Evolutionary conservation across 768 basidiomycete species (phyloP), one percentile per base, ranked within the genome.

Genomic region (Lyophyllum shimeji): DNA sequence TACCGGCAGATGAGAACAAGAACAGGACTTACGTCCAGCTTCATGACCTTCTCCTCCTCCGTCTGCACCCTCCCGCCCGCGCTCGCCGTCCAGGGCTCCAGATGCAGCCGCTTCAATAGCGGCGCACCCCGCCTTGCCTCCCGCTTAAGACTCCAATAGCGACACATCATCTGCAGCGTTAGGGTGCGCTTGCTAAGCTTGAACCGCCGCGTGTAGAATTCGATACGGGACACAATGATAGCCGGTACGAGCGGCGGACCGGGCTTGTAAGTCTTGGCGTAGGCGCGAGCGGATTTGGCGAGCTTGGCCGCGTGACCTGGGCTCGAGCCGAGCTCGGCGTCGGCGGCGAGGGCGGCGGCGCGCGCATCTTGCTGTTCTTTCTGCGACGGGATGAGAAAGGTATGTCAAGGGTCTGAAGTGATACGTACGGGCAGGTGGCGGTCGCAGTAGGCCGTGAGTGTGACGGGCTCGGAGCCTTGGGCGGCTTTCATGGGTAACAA

Each of bases 81-180:
- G 40, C 81, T 84, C 2, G 93, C 92, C 0, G 95, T 98, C 97
- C 97, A 98, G 0, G 97, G 96, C 74, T 99, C 96, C 24, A 98
- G 76, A 73, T 99, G 95, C 55, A 99, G 68, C 51, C 97, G 69
- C 71, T 98, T 98, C 61, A 99, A 71, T 57, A 98, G 71, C 11
- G 97, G 96, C 8, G 97, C 97, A 3, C 97, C 97, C 39, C 96
- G 73, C 58, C 97, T 81, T 1, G 86, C 93, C 68, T 98, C 96
- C 3, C 97, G 78, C 73, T 99, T 98, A 70, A 99, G 69, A 71
- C 97, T 98, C 97, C 97, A 99, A 66, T 98, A 99, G 65, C 85
- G 83, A 65, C 91, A 95, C 29, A 95, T 77, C 64, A 84, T 71
- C 46, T 85, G 80, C 12, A 98, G 72, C 53, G 95, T 91, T 44